Conservation (phyloP, 2,329 filamentous ascomycete genomes). For the Trichoderma sp. region DNA sequence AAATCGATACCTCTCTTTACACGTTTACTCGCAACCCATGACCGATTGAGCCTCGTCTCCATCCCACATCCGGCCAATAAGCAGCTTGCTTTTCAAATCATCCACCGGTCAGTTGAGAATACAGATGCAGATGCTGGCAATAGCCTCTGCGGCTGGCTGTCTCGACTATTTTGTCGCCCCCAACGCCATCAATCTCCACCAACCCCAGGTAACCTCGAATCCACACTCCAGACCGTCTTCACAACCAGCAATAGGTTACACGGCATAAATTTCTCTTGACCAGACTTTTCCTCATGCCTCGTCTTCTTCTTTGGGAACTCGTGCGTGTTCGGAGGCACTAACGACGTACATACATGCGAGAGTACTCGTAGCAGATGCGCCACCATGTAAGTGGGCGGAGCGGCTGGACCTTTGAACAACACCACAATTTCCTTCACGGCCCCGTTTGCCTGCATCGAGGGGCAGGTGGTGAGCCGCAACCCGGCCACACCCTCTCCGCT, state of each 20-base stretch:
- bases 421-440: not conserved
- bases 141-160: not conserved
- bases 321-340: not conserved
- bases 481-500: not conserved
- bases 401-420: not conserved
- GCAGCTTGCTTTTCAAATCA: not conserved
- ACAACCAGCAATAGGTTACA: not conserved
- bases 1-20: not conserved
- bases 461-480: not conserved
- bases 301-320: not conserved
- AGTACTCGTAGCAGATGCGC: not conserved
- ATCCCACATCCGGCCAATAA: not conserved
- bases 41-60: not conserved
- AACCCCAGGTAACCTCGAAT: not conserved
- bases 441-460: conserved; percentile 4
- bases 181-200: not conserved
- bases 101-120: not conserved
- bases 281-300: not conserved
- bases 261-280: not conserved
- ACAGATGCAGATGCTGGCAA: not conserved
- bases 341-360: not conserved
- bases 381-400: conserved; percentile 1
- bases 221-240: not conserved
- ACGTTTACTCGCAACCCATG: not conserved
- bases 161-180: not conserved